phyloP scores from a whole-genome alignment of 495 filamentous ascomycete genomes.

The Letharia lupina region DNA sequence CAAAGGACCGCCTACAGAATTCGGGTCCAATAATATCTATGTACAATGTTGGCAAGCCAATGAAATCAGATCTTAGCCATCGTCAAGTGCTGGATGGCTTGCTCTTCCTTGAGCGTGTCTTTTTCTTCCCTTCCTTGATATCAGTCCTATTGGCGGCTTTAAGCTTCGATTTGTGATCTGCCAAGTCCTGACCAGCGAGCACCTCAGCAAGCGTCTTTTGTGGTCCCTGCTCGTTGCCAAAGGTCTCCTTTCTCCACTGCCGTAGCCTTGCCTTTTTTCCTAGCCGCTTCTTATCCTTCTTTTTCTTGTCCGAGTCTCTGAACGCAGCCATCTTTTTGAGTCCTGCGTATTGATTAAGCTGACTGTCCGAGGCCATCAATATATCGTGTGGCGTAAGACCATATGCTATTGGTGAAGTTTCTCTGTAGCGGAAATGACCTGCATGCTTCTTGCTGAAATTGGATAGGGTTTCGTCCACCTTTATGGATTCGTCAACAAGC shows the following conservation, averaged over 20 bases:
- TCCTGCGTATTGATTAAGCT: conserved; percentile 83
- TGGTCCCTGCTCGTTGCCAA: conserved; percentile 65
- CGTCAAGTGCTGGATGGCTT: conserved; percentile 12
- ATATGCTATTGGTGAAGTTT: conserved; percentile 83
- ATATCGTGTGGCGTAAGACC: conserved; percentile 86
- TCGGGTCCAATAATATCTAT: background rate
- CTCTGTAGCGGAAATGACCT: conserved; percentile 75
- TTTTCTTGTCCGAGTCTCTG: conserved; percentile 79
- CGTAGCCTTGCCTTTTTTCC: conserved; percentile 85
- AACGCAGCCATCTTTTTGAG: conserved; percentile 91
- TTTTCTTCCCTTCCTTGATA: conserved; percentile 40
- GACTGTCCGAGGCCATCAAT: conserved; percentile 76
- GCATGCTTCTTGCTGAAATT: conserved; percentile 47
- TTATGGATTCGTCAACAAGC: conserved; percentile 74
- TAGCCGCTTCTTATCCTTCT: conserved; percentile 72
- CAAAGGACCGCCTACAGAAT: background rate
- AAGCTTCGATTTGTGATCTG: background rate
- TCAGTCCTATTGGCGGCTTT: conserved; percentile 31
- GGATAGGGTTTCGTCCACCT: conserved; percentile 56
- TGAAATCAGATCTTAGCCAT: background rate
- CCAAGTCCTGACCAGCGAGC: conserved; percentile 10
- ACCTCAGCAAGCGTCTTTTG: conserved; percentile 26
- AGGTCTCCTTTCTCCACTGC: conserved; percentile 88
- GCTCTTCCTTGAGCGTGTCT: conserved; percentile 45
- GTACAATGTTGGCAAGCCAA: background rate